Evolutionary conservation across 2,329 filamentous ascomycete species (phyloP).

Genomic region (Sclerotinia sclerotiorum): DNA sequence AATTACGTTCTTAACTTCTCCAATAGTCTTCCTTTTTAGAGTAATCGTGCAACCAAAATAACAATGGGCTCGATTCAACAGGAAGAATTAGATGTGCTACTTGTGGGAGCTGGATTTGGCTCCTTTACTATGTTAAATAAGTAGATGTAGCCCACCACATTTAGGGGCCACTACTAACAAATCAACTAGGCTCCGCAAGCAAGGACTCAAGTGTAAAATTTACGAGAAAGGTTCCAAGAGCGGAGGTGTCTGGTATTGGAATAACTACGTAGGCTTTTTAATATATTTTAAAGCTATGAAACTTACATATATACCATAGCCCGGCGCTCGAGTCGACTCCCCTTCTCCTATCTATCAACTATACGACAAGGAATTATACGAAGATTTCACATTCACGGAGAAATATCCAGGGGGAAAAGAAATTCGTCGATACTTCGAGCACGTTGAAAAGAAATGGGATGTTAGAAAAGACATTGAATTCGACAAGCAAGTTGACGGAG

Average conservation of each 20-base stretch:
- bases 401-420: constrained; percentile 54
- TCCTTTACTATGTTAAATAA: constrained; percentile 35
- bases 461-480: constrained; percentile 49
- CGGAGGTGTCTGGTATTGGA: constrained; percentile 52
- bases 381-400: constrained; percentile 57
- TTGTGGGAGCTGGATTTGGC: constrained; percentile 38
- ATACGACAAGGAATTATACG: constrained; percentile 45
- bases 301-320: constrained; percentile 39
- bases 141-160: constrained; percentile 42
- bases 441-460: constrained; percentile 54
- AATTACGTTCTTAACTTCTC: background rate
- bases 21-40: too few species aligned
- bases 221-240: constrained; percentile 53
- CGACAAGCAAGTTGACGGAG: constrained; percentile 44
- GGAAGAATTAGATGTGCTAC: constrained; percentile 42
- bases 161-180: constrained; percentile 30
- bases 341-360: constrained; percentile 46
- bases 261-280: constrained; percentile 40
- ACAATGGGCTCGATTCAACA: constrained; percentile 21
- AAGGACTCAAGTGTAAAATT: constrained; percentile 49
- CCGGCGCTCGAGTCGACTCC: constrained; percentile 48
- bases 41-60: background rate
- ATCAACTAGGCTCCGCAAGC: constrained; percentile 45
- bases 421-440: constrained; percentile 58
- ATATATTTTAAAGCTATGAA: background rate